Conservation (phyloP, 2,329 filamentous ascomycete species). For the Xylaria sp. region DNA sequence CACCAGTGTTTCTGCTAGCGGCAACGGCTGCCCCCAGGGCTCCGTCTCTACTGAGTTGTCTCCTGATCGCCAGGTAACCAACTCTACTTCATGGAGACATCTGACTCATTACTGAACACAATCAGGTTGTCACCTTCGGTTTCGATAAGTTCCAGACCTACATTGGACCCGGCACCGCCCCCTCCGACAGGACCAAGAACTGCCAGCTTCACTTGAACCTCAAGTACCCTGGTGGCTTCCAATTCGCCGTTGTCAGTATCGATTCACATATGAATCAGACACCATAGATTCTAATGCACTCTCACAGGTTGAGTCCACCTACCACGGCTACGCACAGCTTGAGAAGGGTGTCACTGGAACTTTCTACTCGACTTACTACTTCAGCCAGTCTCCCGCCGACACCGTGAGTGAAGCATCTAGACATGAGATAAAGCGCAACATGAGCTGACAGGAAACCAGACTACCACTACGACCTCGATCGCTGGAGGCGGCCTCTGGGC, state of each 20-base stretch:
- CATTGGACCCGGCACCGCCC: constrained; percentile 49
- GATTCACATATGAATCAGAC: background rate
- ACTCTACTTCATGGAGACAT: constrained; percentile 2
- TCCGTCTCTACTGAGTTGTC: constrained; percentile 51
- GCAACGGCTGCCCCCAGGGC: constrained; percentile 52
- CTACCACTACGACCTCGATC: constrained; percentile 52
- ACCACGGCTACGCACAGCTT: constrained; percentile 55
- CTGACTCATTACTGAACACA: constrained; percentile 11
- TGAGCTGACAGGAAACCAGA: constrained; percentile 32
- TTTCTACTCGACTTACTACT: constrained; percentile 55
- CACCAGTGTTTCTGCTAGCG: constrained; percentile 47
- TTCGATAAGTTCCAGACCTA: constrained; percentile 55
- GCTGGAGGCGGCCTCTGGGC: constrained; percentile 49
- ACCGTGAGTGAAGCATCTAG: constrained; percentile 38
- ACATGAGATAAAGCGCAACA: background rate
- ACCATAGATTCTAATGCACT: background rate
- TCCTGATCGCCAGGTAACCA: constrained; percentile 49
- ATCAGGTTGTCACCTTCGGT: constrained; percentile 52
- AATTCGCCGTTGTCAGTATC: constrained; percentile 47
- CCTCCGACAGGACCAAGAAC: constrained; percentile 51
- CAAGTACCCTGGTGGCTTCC: constrained; percentile 54
- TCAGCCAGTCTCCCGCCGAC: constrained; percentile 51
- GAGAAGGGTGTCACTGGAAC: constrained; percentile 50
- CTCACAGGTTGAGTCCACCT: constrained; percentile 49
- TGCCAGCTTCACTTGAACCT: constrained; percentile 54